phyloP scores from a whole-genome alignment of 2,329 filamentous ascomycete species.

The Pseudogymnoascus sp. region DNA sequence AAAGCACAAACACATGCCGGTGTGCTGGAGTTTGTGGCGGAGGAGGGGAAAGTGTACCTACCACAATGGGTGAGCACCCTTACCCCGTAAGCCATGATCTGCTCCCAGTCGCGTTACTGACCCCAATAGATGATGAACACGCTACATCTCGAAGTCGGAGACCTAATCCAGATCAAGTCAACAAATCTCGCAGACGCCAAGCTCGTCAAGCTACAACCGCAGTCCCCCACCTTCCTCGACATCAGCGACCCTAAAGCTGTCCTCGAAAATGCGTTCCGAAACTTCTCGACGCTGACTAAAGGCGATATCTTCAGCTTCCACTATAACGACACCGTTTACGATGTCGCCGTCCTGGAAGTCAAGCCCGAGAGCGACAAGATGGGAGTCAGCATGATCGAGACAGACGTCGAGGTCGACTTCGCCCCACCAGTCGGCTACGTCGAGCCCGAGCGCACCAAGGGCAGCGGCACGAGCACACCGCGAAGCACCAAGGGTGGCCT shows the following conservation, averaged over 20 bases:
- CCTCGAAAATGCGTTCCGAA: slow-evolving; percentile 90
- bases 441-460: slow-evolving; percentile 59
- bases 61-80: slow-evolving; percentile 71
- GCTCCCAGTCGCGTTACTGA: background rate
- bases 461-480: slow-evolving; percentile 81
- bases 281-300: slow-evolving; percentile 88
- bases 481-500: slow-evolving; percentile 56
- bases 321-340: slow-evolving; percentile 91
- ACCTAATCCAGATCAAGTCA: slow-evolving; percentile 90
- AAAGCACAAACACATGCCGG: slow-evolving; percentile 81
- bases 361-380: slow-evolving; percentile 78
- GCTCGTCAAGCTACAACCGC: slow-evolving; percentile 93
- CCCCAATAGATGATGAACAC: slow-evolving; percentile 84
- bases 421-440: slow-evolving; percentile 90
- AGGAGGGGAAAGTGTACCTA: slow-evolving; percentile 92
- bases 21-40: slow-evolving; percentile 93
- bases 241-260: slow-evolving; percentile 97
- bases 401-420: slow-evolving; percentile 93
- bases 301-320: slow-evolving; percentile 93
- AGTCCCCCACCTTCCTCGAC: slow-evolving; percentile 87
- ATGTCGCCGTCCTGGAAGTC: slow-evolving; percentile 87
- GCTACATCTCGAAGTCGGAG: slow-evolving; percentile 78
- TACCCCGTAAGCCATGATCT: background rate
- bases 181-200: slow-evolving; percentile 85
- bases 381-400: slow-evolving; percentile 91